These are phyloP conservation scores for Calonectria leucothoes DNA, from an alignment of 2,329 filamentous ascomycete species.

Conservation along the genomic window DNA sequence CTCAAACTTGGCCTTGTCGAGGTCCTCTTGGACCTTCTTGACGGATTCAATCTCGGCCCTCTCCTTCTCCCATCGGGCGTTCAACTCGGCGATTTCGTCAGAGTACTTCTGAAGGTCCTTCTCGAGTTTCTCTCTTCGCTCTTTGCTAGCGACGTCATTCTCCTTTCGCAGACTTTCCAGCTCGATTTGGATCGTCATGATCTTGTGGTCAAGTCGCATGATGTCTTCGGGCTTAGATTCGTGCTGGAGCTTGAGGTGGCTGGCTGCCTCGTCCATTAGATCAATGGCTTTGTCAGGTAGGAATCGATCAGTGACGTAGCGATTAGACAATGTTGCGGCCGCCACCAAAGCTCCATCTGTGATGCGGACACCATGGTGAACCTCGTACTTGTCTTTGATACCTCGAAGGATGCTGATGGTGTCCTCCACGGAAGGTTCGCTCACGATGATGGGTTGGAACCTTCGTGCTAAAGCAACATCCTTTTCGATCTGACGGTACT, in stretches of 20 bases:
- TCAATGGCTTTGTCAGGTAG: conserved; percentile 98
- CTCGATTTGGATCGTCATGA: conserved; percentile 98
- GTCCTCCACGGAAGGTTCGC: conserved; percentile 89
- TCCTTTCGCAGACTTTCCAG: conserved; percentile 95
- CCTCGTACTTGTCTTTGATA: conserved; percentile 97
- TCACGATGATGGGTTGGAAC: conserved; percentile 95
- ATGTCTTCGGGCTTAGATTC: conserved; percentile 98
- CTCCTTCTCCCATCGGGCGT: conserved; percentile 90
- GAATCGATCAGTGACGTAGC: conserved; percentile 96
- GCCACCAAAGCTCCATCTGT: conserved; percentile 93
- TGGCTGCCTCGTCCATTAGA: conserved; percentile 94
- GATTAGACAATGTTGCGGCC: conserved; percentile 90
- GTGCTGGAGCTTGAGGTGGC: conserved; percentile 89
- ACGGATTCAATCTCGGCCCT: conserved; percentile 85
- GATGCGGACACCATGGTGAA: conserved; percentile 96
- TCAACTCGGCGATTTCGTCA: conserved; percentile 79
- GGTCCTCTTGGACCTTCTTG: conserved; percentile 87
- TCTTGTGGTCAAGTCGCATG: conserved; percentile 89
- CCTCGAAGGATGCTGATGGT: conserved; percentile 95
- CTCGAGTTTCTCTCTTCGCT: conserved; percentile 88
- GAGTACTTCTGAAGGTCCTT: conserved; percentile 80
- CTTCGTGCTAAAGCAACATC: conserved; percentile 91
- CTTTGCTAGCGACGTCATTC: conserved; percentile 87
- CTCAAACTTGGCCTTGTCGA: conserved; percentile 87
- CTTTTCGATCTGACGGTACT: conserved; percentile 95